Conservation (phyloP, 1,284 basidiomycete genomes). For the Tilletia caries region DNA sequence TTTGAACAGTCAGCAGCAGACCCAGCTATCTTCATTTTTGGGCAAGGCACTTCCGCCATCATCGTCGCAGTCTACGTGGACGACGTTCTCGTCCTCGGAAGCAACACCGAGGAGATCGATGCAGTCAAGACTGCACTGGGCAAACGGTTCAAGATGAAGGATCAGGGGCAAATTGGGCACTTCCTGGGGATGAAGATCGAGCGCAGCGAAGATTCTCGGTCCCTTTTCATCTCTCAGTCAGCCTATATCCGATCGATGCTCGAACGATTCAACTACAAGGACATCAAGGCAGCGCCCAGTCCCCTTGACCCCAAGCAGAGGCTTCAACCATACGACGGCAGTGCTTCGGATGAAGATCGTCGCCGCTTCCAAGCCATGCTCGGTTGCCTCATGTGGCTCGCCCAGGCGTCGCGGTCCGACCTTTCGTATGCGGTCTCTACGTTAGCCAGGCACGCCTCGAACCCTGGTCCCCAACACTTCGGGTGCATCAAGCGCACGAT, state of each 20-base stretch:
- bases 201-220: background rate
- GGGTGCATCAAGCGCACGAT: background rate
- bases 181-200: background rate
- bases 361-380: background rate
- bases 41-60: background rate
- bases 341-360: background rate
- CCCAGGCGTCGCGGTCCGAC: background rate
- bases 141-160: background rate
- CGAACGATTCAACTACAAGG: background rate
- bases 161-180: background rate
- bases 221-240: background rate
- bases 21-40: conserved; percentile 15
- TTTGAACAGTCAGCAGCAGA: conserved; percentile 17
- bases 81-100: background rate
- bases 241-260: background rate
- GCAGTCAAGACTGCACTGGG: background rate
- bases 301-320: background rate
- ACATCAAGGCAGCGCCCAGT: background rate
- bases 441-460: background rate
- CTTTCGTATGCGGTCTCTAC: background rate
- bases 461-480: background rate
- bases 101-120: background rate
- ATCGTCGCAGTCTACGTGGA: conserved; percentile 2
- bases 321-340: background rate
- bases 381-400: background rate